Evolutionary conservation across 306 rosid genomes (phyloP), one percentile per base, ranked within the genome.

Genomic region (Cicer arietinum): DNA sequence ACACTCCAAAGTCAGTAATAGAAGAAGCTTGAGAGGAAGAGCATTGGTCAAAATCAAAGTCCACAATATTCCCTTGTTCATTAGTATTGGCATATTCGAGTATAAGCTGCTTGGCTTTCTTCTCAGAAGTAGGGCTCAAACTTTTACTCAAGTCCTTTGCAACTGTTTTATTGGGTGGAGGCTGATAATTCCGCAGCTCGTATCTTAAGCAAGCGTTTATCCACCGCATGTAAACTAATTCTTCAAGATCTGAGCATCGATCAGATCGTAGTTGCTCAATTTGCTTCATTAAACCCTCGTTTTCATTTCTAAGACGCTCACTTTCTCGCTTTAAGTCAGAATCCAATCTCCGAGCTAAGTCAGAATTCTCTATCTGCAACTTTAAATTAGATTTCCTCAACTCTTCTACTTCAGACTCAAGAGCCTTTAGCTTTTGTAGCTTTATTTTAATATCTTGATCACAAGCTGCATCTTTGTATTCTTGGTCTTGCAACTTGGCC

Each of bases 141-240:
- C 86, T 81, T 73, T 67, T 91, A 84, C 96, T 87, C 1, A 90
- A 84, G 84, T 94, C 96, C 81, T 87, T 87, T 42, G 98, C 98
- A 78, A 83, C 88, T 8, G 87, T 86, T 87, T 88, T 88, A 50
- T 92, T 96, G 6, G 69, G 50, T 10, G 82, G 74, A 7, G 90
- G 83, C 82, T 85, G 94, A 80, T 73, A 87, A 84, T 91, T 89
- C 22, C 96, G 80, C 44, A 94, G 82, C 61, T 94, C 97, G 20
- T 86, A 86, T 56, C 96, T 74, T 81, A 94, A 85, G 77, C 98
- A 91, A 48, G 97, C 98, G 73, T 94, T 94, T 59, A 94, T 78
- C 98, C 97, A 91, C 45, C 89, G 82, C 64, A 91, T 53, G 46
- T 94, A 94, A 46, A 94, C 94, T 79, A 94, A 82, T 81, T 94